phyloP scores from a whole-genome alignment of 2,329 filamentous ascomycete species.

The Penicillium fuscoglaucum region DNA sequence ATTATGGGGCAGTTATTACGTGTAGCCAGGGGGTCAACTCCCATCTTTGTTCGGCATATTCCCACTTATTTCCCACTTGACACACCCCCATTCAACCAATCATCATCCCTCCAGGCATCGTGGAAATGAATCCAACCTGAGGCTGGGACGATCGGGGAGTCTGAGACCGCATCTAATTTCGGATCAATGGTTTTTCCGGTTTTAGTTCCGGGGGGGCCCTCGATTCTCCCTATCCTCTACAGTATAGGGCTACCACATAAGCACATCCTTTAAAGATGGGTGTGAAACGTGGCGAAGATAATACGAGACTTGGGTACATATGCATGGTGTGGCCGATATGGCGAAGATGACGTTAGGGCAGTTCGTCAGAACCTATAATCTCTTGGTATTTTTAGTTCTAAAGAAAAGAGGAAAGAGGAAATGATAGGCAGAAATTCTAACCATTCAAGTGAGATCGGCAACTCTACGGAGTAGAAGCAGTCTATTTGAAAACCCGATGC shows the following conservation, averaged over 20 bases:
- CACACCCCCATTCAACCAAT: background rate
- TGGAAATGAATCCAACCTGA: background rate
- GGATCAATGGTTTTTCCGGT: background rate
- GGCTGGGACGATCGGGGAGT: background rate
- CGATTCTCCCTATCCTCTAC: too few relatives aligned
- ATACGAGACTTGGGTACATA: too few relatives aligned
- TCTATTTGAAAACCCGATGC: background rate
- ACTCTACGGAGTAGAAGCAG: background rate
- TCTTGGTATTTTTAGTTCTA: too few relatives aligned
- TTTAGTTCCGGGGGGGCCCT: background rate
- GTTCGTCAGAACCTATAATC: too few relatives aligned
- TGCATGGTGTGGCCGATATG: too few relatives aligned
- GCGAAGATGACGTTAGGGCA: too few relatives aligned
- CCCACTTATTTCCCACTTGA: background rate
- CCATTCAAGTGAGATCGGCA: background rate
- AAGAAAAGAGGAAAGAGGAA: background rate
- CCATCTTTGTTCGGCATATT: background rate
- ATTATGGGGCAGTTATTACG: slow-evolving; percentile 2
- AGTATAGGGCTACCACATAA: too few relatives aligned
- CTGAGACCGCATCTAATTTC: slow-evolving; percentile 1
- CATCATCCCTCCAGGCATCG: background rate
- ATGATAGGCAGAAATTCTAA: background rate
- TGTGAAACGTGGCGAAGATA: too few relatives aligned
- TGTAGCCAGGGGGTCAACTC: background rate
- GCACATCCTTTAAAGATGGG: too few relatives aligned